Percentiles rank a stretch among this genome's conserved stretches.
These are phyloP conservation scores for Monosporascus ibericus DNA, from an alignment of 2,329 filamentous ascomycete genomes.

Conservation along the genomic window DNA sequence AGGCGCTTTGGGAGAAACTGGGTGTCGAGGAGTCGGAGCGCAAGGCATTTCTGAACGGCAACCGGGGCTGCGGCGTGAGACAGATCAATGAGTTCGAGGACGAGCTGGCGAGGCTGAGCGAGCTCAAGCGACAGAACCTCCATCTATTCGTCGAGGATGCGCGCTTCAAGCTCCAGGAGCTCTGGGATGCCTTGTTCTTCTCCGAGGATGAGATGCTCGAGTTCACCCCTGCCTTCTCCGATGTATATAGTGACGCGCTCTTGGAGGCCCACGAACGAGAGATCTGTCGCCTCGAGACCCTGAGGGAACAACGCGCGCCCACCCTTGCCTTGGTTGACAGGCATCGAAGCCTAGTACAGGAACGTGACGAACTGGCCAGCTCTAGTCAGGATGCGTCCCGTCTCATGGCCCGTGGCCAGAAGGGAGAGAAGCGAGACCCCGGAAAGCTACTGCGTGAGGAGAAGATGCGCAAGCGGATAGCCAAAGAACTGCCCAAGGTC, in stretches of 20 bases:
- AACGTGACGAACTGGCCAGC: slow-evolving; percentile 79
- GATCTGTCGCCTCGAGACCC: slow-evolving; percentile 70
- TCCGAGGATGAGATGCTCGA: slow-evolving; percentile 98
- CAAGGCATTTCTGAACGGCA: slow-evolving; percentile 77
- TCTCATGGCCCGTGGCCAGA: slow-evolving; percentile 83
- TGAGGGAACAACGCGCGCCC: slow-evolving; percentile 83
- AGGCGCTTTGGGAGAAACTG: slow-evolving; percentile 82
- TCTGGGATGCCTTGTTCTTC: slow-evolving; percentile 92
- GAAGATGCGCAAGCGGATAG: slow-evolving; percentile 96
- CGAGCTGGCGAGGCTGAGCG: slow-evolving; percentile 77
- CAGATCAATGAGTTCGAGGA: slow-evolving; percentile 96
- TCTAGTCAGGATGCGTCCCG: slow-evolving; percentile 94
- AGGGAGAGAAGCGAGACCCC: slow-evolving; percentile 90
- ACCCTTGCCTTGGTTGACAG: slow-evolving; percentile 76
- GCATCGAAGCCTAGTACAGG: slow-evolving; percentile 74
- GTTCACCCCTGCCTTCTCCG: slow-evolving; percentile 93
- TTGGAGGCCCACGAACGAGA: slow-evolving; percentile 93
- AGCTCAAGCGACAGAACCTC: slow-evolving; percentile 90
- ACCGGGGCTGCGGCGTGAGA: slow-evolving; percentile 83
- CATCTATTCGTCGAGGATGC: slow-evolving; percentile 96
- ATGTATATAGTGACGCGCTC: slow-evolving; percentile 93
- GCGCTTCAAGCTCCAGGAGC: slow-evolving; percentile 80
- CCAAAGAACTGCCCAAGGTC: slow-evolving; percentile 92
- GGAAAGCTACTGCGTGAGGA: slow-evolving; percentile 91
- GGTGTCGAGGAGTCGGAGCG: slow-evolving; percentile 76